These are phyloP conservation scores for Lanzia echinophila DNA, from an alignment of 2,329 filamentous ascomycete genomes.

Conservation along the genomic window DNA sequence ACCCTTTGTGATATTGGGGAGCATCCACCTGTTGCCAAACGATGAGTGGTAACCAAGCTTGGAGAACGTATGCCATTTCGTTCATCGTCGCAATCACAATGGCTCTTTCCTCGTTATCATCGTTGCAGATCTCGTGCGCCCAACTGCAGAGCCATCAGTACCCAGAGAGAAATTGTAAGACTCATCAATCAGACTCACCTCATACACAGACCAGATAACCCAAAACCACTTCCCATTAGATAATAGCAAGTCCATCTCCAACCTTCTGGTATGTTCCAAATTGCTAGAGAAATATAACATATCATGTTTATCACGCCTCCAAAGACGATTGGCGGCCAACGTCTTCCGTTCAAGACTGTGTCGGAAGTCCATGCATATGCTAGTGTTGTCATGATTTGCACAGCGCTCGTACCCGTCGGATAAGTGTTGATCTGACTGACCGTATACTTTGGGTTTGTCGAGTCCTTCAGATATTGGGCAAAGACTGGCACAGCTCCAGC, in stretches of 20 bases:
- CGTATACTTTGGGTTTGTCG: conserved; percentile 27
- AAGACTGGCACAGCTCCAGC: conserved; percentile 24
- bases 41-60: conserved; percentile 61
- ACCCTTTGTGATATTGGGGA: conserved; percentile 55
- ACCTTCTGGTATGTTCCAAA: conserved; percentile 42
- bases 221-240: conserved; percentile 34
- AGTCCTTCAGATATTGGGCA: conserved; percentile 39
- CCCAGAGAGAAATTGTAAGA: neutral
- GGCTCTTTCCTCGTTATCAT: conserved; percentile 58
- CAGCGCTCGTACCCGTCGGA: conserved; percentile 25
- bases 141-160: conserved; percentile 31
- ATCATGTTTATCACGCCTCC: conserved; percentile 30
- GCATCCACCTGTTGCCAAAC: conserved; percentile 60
- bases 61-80: conserved; percentile 61
- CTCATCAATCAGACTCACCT: conserved; percentile 32
- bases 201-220: conserved; percentile 34
- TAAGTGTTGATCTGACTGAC: conserved; percentile 29
- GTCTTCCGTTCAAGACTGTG: conserved; percentile 16
- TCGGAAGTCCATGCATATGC: conserved; percentile 28
- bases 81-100: conserved; percentile 62
- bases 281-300: conserved; percentile 29
- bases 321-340: conserved; percentile 44
- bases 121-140: conserved; percentile 48
- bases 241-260: conserved; percentile 62
- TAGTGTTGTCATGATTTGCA: conserved; percentile 22